Evolutionary conservation across 257 asterid species (phyloP).

Genomic region (Ophiorrhiza pumila): DNA sequence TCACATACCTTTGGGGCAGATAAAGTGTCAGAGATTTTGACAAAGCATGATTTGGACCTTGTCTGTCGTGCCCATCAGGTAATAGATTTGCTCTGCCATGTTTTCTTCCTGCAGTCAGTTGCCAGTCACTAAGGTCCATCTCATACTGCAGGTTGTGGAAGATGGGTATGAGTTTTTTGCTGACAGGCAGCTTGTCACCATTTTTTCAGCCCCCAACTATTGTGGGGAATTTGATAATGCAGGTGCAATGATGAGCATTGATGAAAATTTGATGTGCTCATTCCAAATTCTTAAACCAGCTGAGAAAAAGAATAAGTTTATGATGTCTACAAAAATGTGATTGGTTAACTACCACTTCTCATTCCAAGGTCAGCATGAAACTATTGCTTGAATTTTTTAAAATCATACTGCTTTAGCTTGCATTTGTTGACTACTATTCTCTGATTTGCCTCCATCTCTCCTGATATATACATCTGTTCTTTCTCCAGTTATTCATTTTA

Average conservation of each 20-base stretch:
- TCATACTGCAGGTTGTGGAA: slow-evolving; percentile 35
- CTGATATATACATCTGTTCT: background rate
- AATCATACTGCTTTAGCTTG: background rate
- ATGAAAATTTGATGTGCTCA: slow-evolving; percentile 40
- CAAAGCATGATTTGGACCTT: slow-evolving; percentile 39
- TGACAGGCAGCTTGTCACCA: slow-evolving; percentile 40
- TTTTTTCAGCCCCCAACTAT: slow-evolving; percentile 38
- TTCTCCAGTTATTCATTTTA: background rate
- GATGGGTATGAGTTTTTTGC: slow-evolving; percentile 47
- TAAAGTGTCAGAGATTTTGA: slow-evolving; percentile 33
- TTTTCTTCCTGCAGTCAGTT: slow-evolving; percentile 5
- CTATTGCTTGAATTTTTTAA: background rate
- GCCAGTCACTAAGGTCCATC: slow-evolving; percentile 4
- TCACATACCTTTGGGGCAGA: slow-evolving; percentile 39
- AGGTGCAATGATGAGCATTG: slow-evolving; percentile 44
- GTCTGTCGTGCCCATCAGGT: slow-evolving; percentile 50
- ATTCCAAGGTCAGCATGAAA: slow-evolving; percentile 16
- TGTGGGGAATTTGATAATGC: slow-evolving; percentile 42
- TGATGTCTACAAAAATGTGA: slow-evolving; percentile 31
- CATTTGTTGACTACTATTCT: background rate
- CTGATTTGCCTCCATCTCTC: background rate
- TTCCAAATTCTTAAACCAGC: slow-evolving; percentile 46
- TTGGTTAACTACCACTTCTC: background rate
- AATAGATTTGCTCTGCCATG: background rate
- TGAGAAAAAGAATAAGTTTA: slow-evolving; percentile 36